These are phyloP conservation scores for Mucor piriformis DNA, from an alignment of 371 early-diverging fungal species.

Conservation along the genomic window DNA sequence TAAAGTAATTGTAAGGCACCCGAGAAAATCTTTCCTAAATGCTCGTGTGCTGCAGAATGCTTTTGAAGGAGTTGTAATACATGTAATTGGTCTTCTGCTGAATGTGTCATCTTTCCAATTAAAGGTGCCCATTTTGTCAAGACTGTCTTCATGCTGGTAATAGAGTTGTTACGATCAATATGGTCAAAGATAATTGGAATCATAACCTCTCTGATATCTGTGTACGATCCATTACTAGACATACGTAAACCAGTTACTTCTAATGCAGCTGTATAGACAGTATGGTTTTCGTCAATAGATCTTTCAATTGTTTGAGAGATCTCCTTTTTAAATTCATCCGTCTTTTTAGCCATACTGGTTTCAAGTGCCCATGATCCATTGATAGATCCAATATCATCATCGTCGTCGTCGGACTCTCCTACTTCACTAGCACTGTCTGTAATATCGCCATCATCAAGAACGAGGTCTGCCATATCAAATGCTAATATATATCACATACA, in stretches of 20 bases:
- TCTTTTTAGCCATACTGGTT: slow-evolving; percentile 37
- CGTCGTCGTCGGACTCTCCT: slow-evolving; percentile 58
- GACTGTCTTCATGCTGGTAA: slow-evolving; percentile 43
- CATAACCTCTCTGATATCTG: slow-evolving; percentile 76
- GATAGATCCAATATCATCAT: slow-evolving; percentile 39
- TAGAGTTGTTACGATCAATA: slow-evolving; percentile 52
- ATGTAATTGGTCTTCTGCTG: slow-evolving; percentile 79
- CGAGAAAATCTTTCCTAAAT: slow-evolving; percentile 62
- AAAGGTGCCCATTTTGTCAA: slow-evolving; percentile 73
- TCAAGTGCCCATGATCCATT: slow-evolving; percentile 41
- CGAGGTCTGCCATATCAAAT: slow-evolving; percentile 46
- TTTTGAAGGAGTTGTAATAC: slow-evolving; percentile 65
- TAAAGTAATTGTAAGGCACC: slow-evolving; percentile 72
- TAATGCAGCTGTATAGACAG: slow-evolving; percentile 75
- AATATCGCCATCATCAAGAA: slow-evolving; percentile 39
- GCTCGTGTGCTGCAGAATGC: slow-evolving; percentile 49
- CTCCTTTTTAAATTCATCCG: slow-evolving; percentile 79
- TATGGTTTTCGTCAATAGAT: slow-evolving; percentile 78
- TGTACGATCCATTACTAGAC: slow-evolving; percentile 84
- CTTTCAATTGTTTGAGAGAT: slow-evolving; percentile 79
- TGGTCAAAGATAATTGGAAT: slow-evolving; percentile 68
- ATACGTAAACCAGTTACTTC: slow-evolving; percentile 92
- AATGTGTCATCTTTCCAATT: slow-evolving; percentile 73
- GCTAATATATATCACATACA: too few species aligned
- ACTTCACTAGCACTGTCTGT: slow-evolving; percentile 62